phyloP scores from a whole-genome alignment of 2,329 filamentous ascomycete genomes.

The Orbilia javanica region DNA sequence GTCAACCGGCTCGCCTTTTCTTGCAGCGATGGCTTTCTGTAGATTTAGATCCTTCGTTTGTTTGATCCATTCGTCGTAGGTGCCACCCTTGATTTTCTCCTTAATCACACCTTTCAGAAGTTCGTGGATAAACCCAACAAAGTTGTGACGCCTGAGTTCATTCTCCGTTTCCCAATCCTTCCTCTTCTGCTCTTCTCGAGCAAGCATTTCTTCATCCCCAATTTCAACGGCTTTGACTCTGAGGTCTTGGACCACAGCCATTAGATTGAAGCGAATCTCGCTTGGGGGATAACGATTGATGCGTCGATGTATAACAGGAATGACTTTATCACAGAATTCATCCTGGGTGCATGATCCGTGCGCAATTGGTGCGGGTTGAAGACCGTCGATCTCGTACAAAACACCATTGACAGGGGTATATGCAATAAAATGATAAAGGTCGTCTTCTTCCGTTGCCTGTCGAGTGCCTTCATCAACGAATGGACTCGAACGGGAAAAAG shows the following conservation, averaged over 20 bases:
- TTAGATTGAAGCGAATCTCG: constrained; percentile 95
- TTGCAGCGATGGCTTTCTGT: constrained; percentile 68
- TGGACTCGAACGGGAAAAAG: constrained; percentile 86
- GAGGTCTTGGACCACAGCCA: constrained; percentile 90
- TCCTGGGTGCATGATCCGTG: constrained; percentile 81
- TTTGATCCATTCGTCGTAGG: constrained; percentile 79
- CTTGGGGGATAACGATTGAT: constrained; percentile 85
- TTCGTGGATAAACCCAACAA: constrained; percentile 94
- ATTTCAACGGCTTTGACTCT: constrained; percentile 81
- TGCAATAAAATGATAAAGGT: constrained; percentile 97
- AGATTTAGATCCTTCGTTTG: constrained; percentile 69
- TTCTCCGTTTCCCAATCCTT: constrained; percentile 95
- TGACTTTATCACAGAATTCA: constrained; percentile 82
- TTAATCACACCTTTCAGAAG: constrained; percentile 87
- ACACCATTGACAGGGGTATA: constrained; percentile 84
- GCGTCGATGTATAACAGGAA: constrained; percentile 85
- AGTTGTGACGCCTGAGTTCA: constrained; percentile 89
- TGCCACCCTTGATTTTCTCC: constrained; percentile 75
- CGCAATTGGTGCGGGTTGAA: constrained; percentile 91
- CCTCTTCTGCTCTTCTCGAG: constrained; percentile 84
- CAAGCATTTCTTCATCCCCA: constrained; percentile 82
- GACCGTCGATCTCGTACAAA: constrained; percentile 93
- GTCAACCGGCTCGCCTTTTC: constrained; percentile 61
- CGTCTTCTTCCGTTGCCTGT: constrained; percentile 79
- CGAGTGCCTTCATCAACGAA: constrained; percentile 85